Percentiles rank a stretch among this genome's conserved stretches.
Evolutionary conservation across 768 basidiomycete species (phyloP).

Genomic region (Tubosaeta brunneosetosa): DNA sequence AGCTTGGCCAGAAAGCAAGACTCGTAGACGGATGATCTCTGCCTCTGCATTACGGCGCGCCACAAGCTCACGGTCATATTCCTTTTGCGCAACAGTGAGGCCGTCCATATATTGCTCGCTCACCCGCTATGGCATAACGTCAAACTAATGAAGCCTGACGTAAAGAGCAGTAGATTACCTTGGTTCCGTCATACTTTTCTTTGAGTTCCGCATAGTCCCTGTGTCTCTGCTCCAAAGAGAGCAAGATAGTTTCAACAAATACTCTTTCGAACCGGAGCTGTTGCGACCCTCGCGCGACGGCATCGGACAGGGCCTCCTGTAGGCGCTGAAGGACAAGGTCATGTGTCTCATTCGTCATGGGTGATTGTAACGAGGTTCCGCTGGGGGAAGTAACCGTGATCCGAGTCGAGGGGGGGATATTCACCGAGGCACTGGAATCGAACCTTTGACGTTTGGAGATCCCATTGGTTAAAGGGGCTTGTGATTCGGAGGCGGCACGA

Average conservation of each 20-base stretch:
- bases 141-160: background rate
- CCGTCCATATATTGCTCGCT: constrained; percentile 93
- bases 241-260: constrained; percentile 67
- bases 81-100: constrained; percentile 85
- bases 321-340: constrained; percentile 49
- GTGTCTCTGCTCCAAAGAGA: constrained; percentile 59
- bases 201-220: constrained; percentile 62
- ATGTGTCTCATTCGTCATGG: constrained; percentile 31
- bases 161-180: constrained; percentile 45
- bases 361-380: constrained; percentile 22
- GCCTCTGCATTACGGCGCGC: constrained; percentile 88
- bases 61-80: constrained; percentile 89
- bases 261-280: constrained; percentile 69
- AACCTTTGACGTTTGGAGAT: constrained; percentile 18
- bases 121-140: constrained; percentile 54
- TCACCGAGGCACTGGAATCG: constrained; percentile 23
- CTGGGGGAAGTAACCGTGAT: constrained; percentile 46
- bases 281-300: constrained; percentile 52
- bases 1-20: constrained; percentile 85
- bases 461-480: constrained; percentile 10
- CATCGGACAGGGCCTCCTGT: constrained; percentile 57
- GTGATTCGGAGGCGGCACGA: constrained; percentile 34
- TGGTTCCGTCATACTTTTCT: constrained; percentile 76
- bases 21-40: constrained; percentile 80
- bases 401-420: constrained; percentile 24